Conservation (phyloP, 345 rosid genomes). For the Tarenaya hassleriana region DNA sequence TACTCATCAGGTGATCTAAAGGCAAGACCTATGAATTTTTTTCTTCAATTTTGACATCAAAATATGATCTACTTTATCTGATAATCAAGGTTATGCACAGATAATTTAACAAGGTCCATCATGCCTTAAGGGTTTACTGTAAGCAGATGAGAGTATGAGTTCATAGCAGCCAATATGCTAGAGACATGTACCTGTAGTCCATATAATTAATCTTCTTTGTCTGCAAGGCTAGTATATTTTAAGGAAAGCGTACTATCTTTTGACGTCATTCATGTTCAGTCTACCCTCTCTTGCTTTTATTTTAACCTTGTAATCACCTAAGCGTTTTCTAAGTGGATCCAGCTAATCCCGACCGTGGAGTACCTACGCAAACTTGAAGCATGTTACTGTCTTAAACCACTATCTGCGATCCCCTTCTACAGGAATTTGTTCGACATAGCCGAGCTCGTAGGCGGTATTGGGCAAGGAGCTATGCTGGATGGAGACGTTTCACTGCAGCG, state of each 20-base stretch:
- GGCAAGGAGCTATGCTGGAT: conserved; percentile 98
- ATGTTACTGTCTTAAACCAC: not conserved
- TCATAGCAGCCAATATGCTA: no score
- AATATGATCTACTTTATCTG: not conserved
- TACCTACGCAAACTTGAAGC: no score
- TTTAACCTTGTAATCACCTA: not conserved
- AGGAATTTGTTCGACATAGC: conserved; percentile 71
- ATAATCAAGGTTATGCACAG: not conserved
- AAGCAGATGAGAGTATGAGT: no score
- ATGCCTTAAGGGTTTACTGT: not conserved
- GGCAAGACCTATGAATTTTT: conserved; percentile 40
- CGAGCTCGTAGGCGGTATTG: conserved; percentile 77
- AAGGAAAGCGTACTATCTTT: no score
- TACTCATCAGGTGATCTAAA: conserved; percentile 92
- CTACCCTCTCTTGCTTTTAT: not conserved
- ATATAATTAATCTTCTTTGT: no score
- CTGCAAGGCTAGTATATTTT: no score
- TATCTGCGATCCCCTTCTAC: conserved; percentile 11
- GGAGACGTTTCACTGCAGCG: conserved; percentile 78
- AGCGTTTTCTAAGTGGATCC: not conserved
- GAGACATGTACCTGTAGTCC: no score
- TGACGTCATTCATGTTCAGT: no score
- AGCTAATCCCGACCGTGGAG: no score
- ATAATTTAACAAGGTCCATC: not conserved
- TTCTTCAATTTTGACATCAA: not conserved